Conservation (phyloP, 441 rosid species). For the Pelargonium cotyledonis region DNA sequence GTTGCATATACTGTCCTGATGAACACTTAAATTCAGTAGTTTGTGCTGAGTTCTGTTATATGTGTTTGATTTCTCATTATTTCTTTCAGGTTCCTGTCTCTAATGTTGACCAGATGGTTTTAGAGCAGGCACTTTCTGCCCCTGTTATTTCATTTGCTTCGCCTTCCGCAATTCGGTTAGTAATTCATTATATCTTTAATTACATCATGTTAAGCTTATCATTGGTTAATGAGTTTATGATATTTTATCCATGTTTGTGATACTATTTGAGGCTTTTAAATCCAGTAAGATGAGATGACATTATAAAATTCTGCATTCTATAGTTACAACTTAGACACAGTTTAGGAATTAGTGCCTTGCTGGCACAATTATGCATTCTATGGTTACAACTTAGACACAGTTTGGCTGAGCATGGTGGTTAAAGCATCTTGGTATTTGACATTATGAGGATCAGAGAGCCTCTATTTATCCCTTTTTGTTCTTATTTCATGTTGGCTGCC, state of each 20-base stretch:
- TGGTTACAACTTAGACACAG: background rate
- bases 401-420: background rate
- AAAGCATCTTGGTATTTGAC: background rate
- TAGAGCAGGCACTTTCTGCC: constrained; percentile 57
- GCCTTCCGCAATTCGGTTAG: constrained; percentile 77
- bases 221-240: background rate
- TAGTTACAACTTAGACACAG: background rate
- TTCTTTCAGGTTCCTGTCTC: constrained; percentile 53
- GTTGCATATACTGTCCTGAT: too few relatives aligned
- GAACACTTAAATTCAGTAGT: too few relatives aligned
- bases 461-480: background rate
- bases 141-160: constrained; percentile 88
- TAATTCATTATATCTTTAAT: constrained; percentile 10
- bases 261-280: background rate
- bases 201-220: background rate
- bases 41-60: too few relatives aligned
- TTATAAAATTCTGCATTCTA: background rate
- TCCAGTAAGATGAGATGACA: background rate
- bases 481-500: background rate
- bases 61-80: too few relatives aligned
- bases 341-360: background rate
- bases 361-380: background rate
- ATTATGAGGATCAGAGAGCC: background rate
- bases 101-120: constrained; percentile 50
- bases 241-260: background rate